These are phyloP conservation scores for Colletotrichum truncatum DNA, from an alignment of 2,329 filamentous ascomycete genomes.

Conservation along the genomic window DNA sequence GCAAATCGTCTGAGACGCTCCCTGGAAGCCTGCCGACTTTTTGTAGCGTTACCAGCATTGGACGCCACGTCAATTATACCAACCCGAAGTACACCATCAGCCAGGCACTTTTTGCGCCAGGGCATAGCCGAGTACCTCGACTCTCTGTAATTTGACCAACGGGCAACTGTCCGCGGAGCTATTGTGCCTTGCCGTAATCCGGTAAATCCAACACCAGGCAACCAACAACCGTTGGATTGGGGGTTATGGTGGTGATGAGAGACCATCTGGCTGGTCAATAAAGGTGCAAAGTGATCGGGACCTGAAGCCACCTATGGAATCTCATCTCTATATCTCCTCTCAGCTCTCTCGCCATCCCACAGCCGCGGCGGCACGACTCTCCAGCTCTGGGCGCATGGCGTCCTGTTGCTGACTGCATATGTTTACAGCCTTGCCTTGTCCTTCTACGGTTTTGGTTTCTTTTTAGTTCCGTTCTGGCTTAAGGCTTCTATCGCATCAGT, in stretches of 20 bases:
- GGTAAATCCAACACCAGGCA: too few species aligned
- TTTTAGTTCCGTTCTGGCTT: not conserved
- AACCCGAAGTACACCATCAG: not conserved
- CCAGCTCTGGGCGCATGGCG: too few species aligned
- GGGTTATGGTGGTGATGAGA: slow-evolving; percentile 9
- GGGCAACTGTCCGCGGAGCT: too few species aligned
- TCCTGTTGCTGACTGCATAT: not conserved
- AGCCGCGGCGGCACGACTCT: too few species aligned
- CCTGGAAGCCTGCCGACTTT: slow-evolving; percentile 13
- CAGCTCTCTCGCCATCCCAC: too few species aligned
- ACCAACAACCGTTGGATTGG: too few species aligned
- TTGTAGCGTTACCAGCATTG: slow-evolving; percentile 3
- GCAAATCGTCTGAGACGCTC: slow-evolving; percentile 16
- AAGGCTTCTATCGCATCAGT: not conserved
- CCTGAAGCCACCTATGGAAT: slow-evolving; percentile 17
- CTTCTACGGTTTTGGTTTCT: not conserved
- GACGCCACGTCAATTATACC: slow-evolving; percentile 14
- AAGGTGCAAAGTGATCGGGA: slow-evolving; percentile 4
- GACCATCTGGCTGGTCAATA: not conserved
- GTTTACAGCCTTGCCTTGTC: not conserved
- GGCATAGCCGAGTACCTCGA: too few species aligned
- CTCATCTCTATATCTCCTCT: too few species aligned
- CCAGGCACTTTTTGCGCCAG: too few species aligned
- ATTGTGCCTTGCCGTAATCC: not conserved
- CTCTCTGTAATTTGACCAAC: too few species aligned